Evolutionary conservation across 2,329 filamentous ascomycete genomes (phyloP).

Genomic region (Neofusicoccum sp.): DNA sequence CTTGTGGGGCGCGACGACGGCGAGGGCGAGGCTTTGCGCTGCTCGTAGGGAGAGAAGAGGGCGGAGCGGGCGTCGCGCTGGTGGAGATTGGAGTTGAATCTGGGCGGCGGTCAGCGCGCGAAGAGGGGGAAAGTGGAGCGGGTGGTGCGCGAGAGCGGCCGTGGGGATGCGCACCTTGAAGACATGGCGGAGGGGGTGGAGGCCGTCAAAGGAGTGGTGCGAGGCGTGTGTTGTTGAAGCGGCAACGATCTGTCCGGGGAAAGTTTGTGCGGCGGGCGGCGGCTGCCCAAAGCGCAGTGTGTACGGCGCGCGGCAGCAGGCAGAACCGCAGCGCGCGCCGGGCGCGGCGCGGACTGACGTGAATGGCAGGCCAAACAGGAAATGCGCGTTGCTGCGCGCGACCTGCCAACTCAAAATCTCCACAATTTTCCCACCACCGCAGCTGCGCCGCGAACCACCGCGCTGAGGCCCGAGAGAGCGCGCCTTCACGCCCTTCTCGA

Average conservation of each 20-base stretch:
- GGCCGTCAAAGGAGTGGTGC: constrained; percentile 3
- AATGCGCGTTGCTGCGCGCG: neutral
- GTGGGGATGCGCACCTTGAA: constrained; percentile 5
- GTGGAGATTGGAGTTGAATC: constrained; percentile 25
- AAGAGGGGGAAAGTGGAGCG: neutral
- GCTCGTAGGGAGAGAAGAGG: constrained; percentile 43
- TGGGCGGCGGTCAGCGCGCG: too few relatives aligned
- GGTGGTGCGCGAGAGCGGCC: neutral
- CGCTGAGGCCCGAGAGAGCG: neutral
- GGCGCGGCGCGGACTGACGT: constrained; percentile 1
- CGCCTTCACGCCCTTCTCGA: neutral
- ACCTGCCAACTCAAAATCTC: constrained; percentile 12
- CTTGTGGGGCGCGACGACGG: constrained; percentile 26
- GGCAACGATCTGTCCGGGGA: constrained; percentile 17
- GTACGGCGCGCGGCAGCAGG: too few relatives aligned
- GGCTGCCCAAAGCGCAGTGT: neutral
- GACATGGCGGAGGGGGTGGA: constrained; percentile 14
- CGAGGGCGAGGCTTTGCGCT: constrained; percentile 34
- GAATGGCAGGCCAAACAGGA: constrained; percentile 3
- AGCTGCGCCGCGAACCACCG: neutral
- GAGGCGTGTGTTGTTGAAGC: neutral
- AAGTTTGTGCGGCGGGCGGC: constrained; percentile 13
- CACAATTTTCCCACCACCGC: neutral
- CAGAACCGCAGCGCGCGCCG: neutral
- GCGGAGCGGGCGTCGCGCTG: constrained; percentile 32